A percentile compares a stretch with the other conserved stretches of the same genome.
Conservation (phyloP, 805 yeast species). For the Alloascoidea africana region DNA sequence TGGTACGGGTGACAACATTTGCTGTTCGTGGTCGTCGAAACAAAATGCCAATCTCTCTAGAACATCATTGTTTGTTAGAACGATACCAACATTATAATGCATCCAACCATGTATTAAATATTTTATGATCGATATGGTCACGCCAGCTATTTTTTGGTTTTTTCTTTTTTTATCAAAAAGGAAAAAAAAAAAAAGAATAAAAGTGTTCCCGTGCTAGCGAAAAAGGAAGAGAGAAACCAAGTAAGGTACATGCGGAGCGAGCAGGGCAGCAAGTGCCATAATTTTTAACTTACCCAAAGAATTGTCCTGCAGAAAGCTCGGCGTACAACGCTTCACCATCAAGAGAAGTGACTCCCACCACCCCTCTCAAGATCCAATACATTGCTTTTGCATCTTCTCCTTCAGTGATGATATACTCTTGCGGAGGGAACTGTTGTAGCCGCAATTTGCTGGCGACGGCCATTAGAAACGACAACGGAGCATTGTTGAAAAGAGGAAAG, state of each 20-base stretch:
- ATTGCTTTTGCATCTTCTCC: conserved; percentile 65
- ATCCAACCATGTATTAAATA: too few species aligned
- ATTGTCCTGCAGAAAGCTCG: conserved; percentile 51
- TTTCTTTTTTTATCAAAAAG: too few species aligned
- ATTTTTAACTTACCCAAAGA: conserved; percentile 35
- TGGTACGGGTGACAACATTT: conserved; percentile 55
- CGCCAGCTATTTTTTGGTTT: too few species aligned
- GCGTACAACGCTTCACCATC: conserved; percentile 70
- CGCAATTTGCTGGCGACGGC: conserved; percentile 43
- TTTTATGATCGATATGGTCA: too few species aligned
- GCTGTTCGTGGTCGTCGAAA: conserved; percentile 70
- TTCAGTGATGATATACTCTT: conserved; percentile 50
- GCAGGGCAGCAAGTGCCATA: too few species aligned
- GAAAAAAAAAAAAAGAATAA: too few species aligned
- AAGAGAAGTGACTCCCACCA: conserved; percentile 60
- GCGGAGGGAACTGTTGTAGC: conserved; percentile 48
- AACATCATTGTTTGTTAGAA: too few species aligned
- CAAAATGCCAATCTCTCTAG: conserved; percentile 50
- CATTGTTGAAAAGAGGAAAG: conserved; percentile 52
- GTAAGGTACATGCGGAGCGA: too few species aligned
- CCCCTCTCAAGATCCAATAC: conserved; percentile 70
- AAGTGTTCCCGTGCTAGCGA: neutral
- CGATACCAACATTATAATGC: too few species aligned
- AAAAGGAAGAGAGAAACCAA: too few species aligned
- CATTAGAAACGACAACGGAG: conserved; percentile 49